Conservation (phyloP, 345 rosid genomes). For the Brassica carinata region DNA sequence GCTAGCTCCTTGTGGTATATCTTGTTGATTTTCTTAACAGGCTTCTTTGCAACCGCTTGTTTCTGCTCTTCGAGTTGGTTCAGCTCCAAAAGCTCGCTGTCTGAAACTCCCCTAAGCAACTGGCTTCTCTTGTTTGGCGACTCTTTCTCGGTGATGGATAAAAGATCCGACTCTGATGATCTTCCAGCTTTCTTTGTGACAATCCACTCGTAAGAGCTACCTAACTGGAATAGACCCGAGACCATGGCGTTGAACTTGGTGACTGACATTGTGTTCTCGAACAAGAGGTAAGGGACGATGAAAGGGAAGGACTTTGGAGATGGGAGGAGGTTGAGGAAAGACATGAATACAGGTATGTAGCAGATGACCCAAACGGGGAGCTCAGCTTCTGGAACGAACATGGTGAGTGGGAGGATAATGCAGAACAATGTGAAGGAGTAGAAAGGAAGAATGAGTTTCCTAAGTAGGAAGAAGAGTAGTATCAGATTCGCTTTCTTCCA, state of each 20-base stretch:
- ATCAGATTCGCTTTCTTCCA: slow-evolving; percentile 86
- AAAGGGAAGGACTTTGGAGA: slow-evolving; percentile 79
- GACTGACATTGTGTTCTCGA: slow-evolving; percentile 90
- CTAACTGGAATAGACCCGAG: slow-evolving; percentile 78
- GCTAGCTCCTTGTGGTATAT: slow-evolving; percentile 78
- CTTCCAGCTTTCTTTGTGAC: slow-evolving; percentile 92
- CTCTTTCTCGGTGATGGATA: slow-evolving; percentile 73
- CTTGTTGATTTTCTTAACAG: slow-evolving; percentile 64
- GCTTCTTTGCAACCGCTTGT: slow-evolving; percentile 38
- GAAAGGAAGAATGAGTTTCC: slow-evolving; percentile 90
- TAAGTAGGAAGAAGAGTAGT: slow-evolving; percentile 70
- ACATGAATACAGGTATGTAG: slow-evolving; percentile 77
- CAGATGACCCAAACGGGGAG: slow-evolving; percentile 87
- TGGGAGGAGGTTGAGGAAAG: slow-evolving; percentile 84
- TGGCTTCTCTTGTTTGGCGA: slow-evolving; percentile 51
- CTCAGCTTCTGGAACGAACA: slow-evolving; percentile 89
- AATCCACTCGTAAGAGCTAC: slow-evolving; percentile 89
- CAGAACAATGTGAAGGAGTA: slow-evolving; percentile 89
- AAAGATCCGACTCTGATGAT: slow-evolving; percentile 80
- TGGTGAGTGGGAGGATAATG: slow-evolving; percentile 82
- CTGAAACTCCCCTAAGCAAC: slow-evolving; percentile 65
- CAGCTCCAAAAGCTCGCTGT: slow-evolving; percentile 65
- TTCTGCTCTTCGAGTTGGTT: slow-evolving; percentile 60
- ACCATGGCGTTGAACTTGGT: slow-evolving; percentile 92
- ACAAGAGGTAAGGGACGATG: slow-evolving; percentile 82